phyloP scores from a whole-genome alignment of 225 moss, liverwort and hornwort species.

The Marchantia paleacea region DNA sequence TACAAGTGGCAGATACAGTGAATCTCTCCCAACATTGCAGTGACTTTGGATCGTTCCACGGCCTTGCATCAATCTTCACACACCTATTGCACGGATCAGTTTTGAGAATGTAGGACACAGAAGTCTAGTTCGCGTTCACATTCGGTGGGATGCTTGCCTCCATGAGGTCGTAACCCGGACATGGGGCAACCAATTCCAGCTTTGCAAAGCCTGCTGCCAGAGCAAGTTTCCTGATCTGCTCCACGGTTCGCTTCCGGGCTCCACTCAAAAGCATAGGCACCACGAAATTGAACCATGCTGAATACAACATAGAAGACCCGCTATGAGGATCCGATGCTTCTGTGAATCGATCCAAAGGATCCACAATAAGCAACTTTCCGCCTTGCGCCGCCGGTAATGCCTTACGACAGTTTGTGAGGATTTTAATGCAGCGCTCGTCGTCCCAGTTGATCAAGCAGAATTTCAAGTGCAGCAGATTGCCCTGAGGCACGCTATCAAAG shows the following conservation, averaged over 20 bases:
- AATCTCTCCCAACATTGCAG: too few species aligned
- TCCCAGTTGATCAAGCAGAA: conserved; percentile 24
- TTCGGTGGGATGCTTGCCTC: conserved; percentile 1
- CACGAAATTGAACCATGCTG: not conserved
- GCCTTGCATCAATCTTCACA: too few species aligned
- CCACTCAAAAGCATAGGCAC: not conserved
- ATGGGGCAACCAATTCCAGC: not conserved
- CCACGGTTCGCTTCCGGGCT: conserved; percentile 4
- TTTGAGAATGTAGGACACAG: too few species aligned
- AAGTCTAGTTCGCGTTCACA: too few species aligned
- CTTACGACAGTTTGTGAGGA: conserved; percentile 11
- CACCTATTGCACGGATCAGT: too few species aligned
- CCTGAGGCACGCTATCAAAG: conserved; percentile 34
- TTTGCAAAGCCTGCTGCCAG: conserved; percentile 1
- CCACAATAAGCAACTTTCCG: conserved; percentile 19
- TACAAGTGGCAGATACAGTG: too few species aligned
- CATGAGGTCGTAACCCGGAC: not conserved
- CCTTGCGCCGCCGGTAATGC: not conserved
- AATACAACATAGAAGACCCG: not conserved
- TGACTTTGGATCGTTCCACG: too few species aligned
- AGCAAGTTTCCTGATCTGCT: not conserved
- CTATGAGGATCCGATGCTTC: not conserved
- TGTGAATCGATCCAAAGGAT: not conserved
- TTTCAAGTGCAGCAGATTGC: conserved; percentile 28
- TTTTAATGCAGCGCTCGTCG: conserved; percentile 16